Evolutionary conservation across 805 yeast genomes (phyloP), one percentile per base, ranked within the genome.

Genomic region (Ogataea philodendri): DNA sequence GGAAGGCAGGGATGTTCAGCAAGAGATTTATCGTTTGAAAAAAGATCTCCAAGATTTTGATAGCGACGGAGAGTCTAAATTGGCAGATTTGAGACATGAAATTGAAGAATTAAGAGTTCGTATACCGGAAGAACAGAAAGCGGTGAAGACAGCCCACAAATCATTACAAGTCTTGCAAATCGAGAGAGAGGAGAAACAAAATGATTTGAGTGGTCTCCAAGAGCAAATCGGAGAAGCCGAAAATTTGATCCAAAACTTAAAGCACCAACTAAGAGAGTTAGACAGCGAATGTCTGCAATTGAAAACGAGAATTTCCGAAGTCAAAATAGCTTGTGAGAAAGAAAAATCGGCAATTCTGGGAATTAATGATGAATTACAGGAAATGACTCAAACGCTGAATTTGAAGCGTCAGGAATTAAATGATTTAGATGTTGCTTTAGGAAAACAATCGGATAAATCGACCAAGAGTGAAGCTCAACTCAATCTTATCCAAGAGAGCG

Each of bases 1-100:
- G 3, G 49, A 57, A 10, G 55, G 66, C 4, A 35, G 47, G 1
- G 50, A 48, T 3, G 66, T 65, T 24, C 55, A 65, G 20, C 39
- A 38, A 0, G 83, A 80, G 18, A 72, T 84, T 9, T 46, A 50
- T 3, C 54, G 55, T 6, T 78, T 84, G 35, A 84, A 84, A 52
- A 72, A 65, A 11, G 97, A 93, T 56, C 84, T 88, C 65, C 67
- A 71, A 34, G 97, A 93, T 50, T 90, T 88, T 55, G 76, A 74
- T 41, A 65, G 65, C 27, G 83, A 94, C 56, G 89, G 88, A 48
- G 86, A 89, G 1, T 73, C 81, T 1, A 94, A 90, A 57, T 66
- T 94, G 41, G 76, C 75, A 31, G 76, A 83, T 49, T 62, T 84
- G 26, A 71, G 75, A 45, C 42, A 51, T 5, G 87, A 83, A 42